Conservation (phyloP, 129 eudicot species). For the Chrysanthemum makinoi region DNA sequence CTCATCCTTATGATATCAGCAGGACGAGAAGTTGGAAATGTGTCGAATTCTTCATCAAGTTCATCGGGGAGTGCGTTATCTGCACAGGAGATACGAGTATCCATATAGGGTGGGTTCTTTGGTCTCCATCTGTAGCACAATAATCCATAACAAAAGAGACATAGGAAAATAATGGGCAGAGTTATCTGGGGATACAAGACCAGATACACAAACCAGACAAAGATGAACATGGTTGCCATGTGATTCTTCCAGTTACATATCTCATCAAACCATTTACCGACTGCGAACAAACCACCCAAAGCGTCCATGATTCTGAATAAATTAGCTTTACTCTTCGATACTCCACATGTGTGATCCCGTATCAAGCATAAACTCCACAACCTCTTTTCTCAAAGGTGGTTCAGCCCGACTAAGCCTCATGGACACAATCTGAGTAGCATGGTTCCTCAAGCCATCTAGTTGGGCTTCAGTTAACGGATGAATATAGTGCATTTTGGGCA, state of each 20-base stretch:
- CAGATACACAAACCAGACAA: conserved; percentile 49
- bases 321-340: conserved; percentile 80
- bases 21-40: conserved; percentile 59
- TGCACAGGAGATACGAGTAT: conserved; percentile 59
- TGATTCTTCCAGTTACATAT: conserved; percentile 67
- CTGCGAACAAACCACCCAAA: conserved; percentile 46
- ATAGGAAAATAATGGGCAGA: conserved; percentile 62
- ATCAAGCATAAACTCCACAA: conserved; percentile 78
- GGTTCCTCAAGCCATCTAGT: conserved; percentile 53
- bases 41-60: conserved; percentile 76
- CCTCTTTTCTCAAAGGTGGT: conserved; percentile 72
- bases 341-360: conserved; percentile 76
- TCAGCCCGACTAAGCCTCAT: conserved; percentile 69
- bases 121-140: conserved; percentile 69
- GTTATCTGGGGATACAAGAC: conserved; percentile 62
- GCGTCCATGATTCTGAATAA: conserved; percentile 58
- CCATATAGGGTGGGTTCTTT: conserved; percentile 69
- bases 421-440: conserved; percentile 67
- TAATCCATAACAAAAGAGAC: conserved; percentile 62
- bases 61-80: conserved; percentile 51
- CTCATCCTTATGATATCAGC: conserved; percentile 47
- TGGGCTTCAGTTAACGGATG: conserved; percentile 54
- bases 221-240: conserved; percentile 56
- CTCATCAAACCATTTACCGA: conserved; percentile 63
- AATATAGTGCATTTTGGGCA: conserved; percentile 83